Percentiles rank a stretch among this genome's conserved stretches.
Evolutionary conservation across 768 basidiomycete genomes (phyloP).

Genomic region (Leccinum barrowsii): DNA sequence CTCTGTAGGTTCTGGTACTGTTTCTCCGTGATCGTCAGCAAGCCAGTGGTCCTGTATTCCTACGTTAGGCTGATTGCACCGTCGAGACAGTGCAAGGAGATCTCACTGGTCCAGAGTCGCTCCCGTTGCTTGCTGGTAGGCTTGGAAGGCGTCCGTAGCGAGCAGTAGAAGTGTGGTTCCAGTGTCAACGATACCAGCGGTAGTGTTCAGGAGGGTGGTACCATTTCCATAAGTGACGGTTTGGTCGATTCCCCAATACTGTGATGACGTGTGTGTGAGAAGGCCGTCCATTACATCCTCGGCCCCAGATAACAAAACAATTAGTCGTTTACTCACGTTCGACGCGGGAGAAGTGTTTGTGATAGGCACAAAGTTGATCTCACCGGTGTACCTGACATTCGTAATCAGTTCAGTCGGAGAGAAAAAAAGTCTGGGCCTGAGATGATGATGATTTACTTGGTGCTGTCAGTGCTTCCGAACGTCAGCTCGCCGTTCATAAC

Average conservation of each 20-base stretch:
- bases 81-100: no score
- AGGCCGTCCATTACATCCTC: not conserved
- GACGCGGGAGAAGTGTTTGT: conserved; percentile 45
- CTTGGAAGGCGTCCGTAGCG: conserved; percentile 56
- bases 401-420: not conserved
- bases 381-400: conserved; percentile 29
- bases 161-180: conserved; percentile 54
- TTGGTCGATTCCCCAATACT: conserved; percentile 49
- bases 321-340: conserved; percentile 15
- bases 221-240: conserved; percentile 34
- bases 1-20: conserved; percentile 50
- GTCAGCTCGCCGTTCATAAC: conserved; percentile 55
- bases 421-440: not conserved
- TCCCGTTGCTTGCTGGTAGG: conserved; percentile 52
- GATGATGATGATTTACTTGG: conserved; percentile 32
- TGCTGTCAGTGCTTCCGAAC: conserved; percentile 48
- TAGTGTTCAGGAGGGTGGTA: conserved; percentile 32
- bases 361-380: conserved; percentile 38
- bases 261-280: not conserved
- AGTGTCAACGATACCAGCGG: conserved; percentile 51
- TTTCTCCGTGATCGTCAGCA: conserved; percentile 47
- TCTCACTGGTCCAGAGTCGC: conserved; percentile 47
- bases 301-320: not conserved
- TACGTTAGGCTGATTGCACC: not conserved
- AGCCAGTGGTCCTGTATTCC: conserved; percentile 44